phyloP scores from a whole-genome alignment of 352 stramenopile species.

The Phytophthora hybrid region DNA sequence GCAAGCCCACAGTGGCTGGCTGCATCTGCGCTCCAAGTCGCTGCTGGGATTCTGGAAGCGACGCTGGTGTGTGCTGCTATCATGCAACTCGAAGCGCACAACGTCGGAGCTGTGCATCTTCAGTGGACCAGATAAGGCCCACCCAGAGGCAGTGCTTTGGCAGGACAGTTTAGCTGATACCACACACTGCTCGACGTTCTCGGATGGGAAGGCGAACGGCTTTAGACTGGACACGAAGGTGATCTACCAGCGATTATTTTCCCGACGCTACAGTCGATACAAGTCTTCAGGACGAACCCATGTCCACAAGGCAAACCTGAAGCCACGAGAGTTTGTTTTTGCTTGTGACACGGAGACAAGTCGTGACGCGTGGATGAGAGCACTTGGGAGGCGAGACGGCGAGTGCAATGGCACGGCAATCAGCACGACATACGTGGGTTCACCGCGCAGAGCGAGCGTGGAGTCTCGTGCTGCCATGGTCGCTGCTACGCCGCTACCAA shows the following conservation, averaged over 20 bases:
- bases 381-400: conserved; percentile 32
- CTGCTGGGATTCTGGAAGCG: conserved; percentile 66
- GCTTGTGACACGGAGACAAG: conserved; percentile 45
- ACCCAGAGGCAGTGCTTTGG: conserved; percentile 59
- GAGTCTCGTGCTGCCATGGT: conserved; percentile 11
- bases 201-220: conserved; percentile 44
- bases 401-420: conserved; percentile 17
- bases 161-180: conserved; percentile 39
- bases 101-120: conserved; percentile 69
- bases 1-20: conserved; percentile 64
- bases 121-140: conserved; percentile 38
- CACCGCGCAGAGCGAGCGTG: conserved; percentile 18
- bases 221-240: conserved; percentile 52
- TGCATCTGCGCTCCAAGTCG: conserved; percentile 51
- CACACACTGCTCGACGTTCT: conserved; percentile 31
- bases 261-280: conserved; percentile 45
- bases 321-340: conserved; percentile 46
- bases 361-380: conserved; percentile 50
- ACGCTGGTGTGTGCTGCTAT: conserved; percentile 66
- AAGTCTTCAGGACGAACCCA: conserved; percentile 40
- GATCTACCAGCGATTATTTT: conserved; percentile 45
- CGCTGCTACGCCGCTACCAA: conserved; percentile 8
- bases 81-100: conserved; percentile 55
- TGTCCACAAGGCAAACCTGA: conserved; percentile 31
- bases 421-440: conserved; percentile 24